A percentile compares a stretch with the other conserved stretches of the same genome.
Conservation (phyloP, 495 filamentous ascomycete species). For the Glarea lozoyensis region DNA sequence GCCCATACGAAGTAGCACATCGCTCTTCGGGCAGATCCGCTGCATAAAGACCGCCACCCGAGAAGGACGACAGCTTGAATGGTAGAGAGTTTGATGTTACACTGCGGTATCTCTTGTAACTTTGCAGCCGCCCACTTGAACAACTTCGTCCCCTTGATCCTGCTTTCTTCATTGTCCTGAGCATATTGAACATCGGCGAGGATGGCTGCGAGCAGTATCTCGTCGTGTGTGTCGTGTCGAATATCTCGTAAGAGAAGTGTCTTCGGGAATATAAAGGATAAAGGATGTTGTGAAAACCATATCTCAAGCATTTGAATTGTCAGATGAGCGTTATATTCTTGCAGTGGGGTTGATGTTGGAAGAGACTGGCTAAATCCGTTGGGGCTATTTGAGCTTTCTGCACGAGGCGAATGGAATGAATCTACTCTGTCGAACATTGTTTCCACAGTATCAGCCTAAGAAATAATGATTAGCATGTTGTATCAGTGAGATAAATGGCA, state of each 20-base stretch:
- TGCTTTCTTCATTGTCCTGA: background rate
- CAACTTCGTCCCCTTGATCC: background rate
- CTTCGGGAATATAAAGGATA: constrained; percentile 23
- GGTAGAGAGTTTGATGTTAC: background rate
- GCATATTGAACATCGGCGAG: constrained; percentile 20
- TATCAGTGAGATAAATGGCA: no score
- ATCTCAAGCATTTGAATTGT: constrained; percentile 23
- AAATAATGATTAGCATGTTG: no score
- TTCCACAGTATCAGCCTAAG: constrained; percentile 14
- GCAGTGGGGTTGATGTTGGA: constrained; percentile 9
- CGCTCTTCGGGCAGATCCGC: background rate
- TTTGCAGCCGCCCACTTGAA: background rate
- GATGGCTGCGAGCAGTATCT: constrained; percentile 22
- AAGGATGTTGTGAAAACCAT: constrained; percentile 24
- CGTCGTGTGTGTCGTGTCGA: constrained; percentile 19
- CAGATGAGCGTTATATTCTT: constrained; percentile 20
- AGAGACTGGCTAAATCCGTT: background rate
- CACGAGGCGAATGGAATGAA: background rate
- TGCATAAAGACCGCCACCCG: background rate
- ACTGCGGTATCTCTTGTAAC: background rate
- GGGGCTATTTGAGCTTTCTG: background rate
- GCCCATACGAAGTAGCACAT: background rate
- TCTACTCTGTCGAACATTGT: constrained; percentile 19
- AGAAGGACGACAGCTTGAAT: background rate
- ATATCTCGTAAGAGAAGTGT: constrained; percentile 22